phyloP scores from a whole-genome alignment of 495 filamentous ascomycete genomes.

The Penicillium steckii region DNA sequence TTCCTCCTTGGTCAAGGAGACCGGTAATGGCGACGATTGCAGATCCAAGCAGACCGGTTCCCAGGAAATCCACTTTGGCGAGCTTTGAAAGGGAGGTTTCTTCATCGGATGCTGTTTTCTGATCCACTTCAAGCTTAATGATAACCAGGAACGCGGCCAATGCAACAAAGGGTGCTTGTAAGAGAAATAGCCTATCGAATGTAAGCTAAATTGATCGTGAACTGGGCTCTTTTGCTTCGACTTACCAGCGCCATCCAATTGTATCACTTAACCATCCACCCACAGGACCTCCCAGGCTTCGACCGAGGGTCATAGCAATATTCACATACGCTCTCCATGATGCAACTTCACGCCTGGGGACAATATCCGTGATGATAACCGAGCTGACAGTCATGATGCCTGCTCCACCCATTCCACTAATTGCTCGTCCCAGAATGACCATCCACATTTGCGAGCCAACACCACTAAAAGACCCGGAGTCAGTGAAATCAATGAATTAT shows the following conservation, averaged over 20 bases:
- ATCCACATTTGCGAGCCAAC: constrained; percentile 48
- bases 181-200: constrained; percentile 55
- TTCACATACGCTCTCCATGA: constrained; percentile 67
- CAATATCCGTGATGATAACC: constrained; percentile 63
- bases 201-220: not conserved
- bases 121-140: constrained; percentile 43
- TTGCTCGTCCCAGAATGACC: constrained; percentile 55
- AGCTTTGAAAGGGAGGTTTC: constrained; percentile 12
- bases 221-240: not conserved
- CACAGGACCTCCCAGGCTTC: constrained; percentile 62
- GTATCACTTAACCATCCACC: constrained; percentile 65
- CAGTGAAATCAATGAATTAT: not conserved
- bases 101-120: constrained; percentile 3
- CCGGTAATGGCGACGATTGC: constrained; percentile 50
- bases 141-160: constrained; percentile 51
- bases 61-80: constrained; percentile 59
- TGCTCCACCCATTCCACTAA: constrained; percentile 59
- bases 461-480: constrained; percentile 42
- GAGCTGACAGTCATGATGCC: constrained; percentile 57
- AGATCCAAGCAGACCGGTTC: constrained; percentile 47
- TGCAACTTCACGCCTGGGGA: constrained; percentile 66
- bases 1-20: constrained; percentile 59
- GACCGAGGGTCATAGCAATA: constrained; percentile 59
- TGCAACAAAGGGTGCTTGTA: constrained; percentile 55
- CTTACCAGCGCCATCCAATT: constrained; percentile 67